Evolutionary conservation across 2,329 filamentous ascomycete genomes (phyloP).

Genomic region (Pseudogymnoascus sp.): DNA sequence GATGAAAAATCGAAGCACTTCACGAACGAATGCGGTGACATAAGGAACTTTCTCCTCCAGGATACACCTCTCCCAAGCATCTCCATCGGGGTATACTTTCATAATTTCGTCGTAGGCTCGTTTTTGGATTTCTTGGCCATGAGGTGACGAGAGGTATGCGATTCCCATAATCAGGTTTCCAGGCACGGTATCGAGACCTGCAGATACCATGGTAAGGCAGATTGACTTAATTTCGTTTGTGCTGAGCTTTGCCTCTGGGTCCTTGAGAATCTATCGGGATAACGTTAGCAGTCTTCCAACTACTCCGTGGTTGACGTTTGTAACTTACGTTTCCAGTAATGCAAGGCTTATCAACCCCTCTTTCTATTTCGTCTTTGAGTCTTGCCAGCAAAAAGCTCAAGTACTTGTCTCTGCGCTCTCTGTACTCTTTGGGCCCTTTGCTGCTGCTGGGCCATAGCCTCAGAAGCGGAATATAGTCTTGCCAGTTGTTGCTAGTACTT

Average conservation of each 20-base stretch:
- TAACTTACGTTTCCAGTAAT: slow-evolving; percentile 55
- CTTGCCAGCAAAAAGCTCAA: slow-evolving; percentile 50
- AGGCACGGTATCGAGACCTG: slow-evolving; percentile 73
- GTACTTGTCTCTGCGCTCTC: slow-evolving; percentile 59
- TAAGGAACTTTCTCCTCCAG: slow-evolving; percentile 69
- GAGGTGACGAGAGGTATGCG: slow-evolving; percentile 60
- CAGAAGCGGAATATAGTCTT: slow-evolving; percentile 73
- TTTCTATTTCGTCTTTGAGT: slow-evolving; percentile 51
- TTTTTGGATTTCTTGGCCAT: slow-evolving; percentile 62
- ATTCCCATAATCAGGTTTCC: slow-evolving; percentile 74
- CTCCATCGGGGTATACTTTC: slow-evolving; percentile 60
- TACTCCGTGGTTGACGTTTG: neutral
- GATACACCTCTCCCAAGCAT: slow-evolving; percentile 68
- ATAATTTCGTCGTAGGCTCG: slow-evolving; percentile 63
- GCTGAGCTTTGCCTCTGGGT: slow-evolving; percentile 32
- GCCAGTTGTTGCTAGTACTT: slow-evolving; percentile 75
- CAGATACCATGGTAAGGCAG: slow-evolving; percentile 73
- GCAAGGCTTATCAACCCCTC: slow-evolving; percentile 58
- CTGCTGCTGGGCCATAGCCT: slow-evolving; percentile 56
- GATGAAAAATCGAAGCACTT: slow-evolving; percentile 69
- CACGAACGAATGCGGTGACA: slow-evolving; percentile 69
- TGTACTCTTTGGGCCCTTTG: slow-evolving; percentile 54
- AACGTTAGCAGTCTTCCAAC: slow-evolving; percentile 46
- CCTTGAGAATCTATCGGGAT: slow-evolving; percentile 20
- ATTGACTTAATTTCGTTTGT: slow-evolving; percentile 70